Conservation (phyloP, 2,329 filamentous ascomycete species). For the Aspergillus vadensis region DNA sequence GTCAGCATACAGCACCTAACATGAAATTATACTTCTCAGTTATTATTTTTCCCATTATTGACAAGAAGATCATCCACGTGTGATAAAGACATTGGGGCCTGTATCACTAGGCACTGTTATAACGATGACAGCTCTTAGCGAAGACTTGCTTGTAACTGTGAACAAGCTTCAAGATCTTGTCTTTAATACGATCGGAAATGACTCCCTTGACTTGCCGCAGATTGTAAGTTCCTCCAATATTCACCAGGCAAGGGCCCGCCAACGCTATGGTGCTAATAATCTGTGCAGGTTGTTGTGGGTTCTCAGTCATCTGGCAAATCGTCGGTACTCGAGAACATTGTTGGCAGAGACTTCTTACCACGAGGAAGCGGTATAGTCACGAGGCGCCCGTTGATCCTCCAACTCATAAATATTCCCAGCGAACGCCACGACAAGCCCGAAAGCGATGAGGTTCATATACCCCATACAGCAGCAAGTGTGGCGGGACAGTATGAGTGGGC, state of each 20-base stretch:
- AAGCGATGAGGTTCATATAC: constrained; percentile 65
- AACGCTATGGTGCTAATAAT: constrained; percentile 11
- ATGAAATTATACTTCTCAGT: not conserved
- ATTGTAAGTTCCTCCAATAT: constrained; percentile 68
- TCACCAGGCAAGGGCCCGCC: not conserved
- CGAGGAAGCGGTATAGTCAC: constrained; percentile 97
- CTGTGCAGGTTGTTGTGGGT: constrained; percentile 83
- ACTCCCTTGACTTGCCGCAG: constrained; percentile 94
- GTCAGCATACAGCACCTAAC: not conserved
- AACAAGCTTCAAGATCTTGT: constrained; percentile 98
- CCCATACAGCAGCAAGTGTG: constrained; percentile 76
- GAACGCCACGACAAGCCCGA: constrained; percentile 69
- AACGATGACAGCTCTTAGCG: constrained; percentile 89
- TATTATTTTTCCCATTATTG: not conserved
- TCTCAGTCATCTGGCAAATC: constrained; percentile 99
- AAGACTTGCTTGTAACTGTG: constrained; percentile 91
- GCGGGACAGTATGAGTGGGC: constrained; percentile 75
- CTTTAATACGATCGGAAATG: constrained; percentile 99
- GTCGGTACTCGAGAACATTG: constrained; percentile 97
- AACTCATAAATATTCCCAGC: constrained; percentile 92
- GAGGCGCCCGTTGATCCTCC: constrained; percentile 87
- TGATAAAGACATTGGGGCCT: not conserved
- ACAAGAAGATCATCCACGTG: not conserved
- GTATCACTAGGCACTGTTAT: not conserved
- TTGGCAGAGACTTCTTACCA: constrained; percentile 94